Evolutionary conservation across 768 basidiomycete genomes (phyloP).

Genomic region (Lyophyllum semitale): DNA sequence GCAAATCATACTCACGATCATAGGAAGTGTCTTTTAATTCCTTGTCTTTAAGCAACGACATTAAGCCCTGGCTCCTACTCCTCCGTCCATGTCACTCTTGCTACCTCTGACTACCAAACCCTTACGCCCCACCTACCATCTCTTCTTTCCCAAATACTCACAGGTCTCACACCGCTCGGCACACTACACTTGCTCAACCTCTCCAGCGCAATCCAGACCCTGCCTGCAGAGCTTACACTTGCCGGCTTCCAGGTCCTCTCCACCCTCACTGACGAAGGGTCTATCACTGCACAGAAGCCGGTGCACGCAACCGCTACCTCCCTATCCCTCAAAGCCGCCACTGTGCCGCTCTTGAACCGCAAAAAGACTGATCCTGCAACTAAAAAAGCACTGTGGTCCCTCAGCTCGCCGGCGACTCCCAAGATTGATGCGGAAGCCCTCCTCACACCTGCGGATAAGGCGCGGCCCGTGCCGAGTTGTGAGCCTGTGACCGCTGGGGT

Average conservation of each 20-base stretch:
- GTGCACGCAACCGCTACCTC: conserved; percentile 41
- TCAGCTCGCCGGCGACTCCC: conserved; percentile 69
- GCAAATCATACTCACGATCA: conserved; percentile 14
- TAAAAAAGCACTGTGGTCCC: conserved; percentile 89
- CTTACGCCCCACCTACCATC: conserved; percentile 52
- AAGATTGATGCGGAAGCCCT: conserved; percentile 82
- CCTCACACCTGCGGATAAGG: conserved; percentile 81
- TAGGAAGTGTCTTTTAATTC: conserved; percentile 8
- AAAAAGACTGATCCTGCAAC: conserved; percentile 63
- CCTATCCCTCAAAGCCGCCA: conserved; percentile 46
- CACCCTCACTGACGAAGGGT: conserved; percentile 35
- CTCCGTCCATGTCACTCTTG: conserved; percentile 69
- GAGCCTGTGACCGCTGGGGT: conserved; percentile 58
- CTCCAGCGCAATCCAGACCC: conserved; percentile 37
- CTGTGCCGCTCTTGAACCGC: conserved; percentile 54
- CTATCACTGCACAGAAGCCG: conserved; percentile 74
- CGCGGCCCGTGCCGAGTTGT: conserved; percentile 75
- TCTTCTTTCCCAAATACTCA: conserved; percentile 62
- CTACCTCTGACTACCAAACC: conserved; percentile 59
- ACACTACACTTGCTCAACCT: conserved; percentile 68
- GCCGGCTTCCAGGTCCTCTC: conserved; percentile 67
- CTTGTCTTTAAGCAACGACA: conserved; percentile 48
- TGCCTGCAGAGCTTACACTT: conserved; percentile 62
- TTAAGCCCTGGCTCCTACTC: conserved; percentile 58
- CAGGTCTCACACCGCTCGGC: conserved; percentile 65